Conservation (phyloP, 139 green algal species). For the Mychonastes homosphaera region DNA sequence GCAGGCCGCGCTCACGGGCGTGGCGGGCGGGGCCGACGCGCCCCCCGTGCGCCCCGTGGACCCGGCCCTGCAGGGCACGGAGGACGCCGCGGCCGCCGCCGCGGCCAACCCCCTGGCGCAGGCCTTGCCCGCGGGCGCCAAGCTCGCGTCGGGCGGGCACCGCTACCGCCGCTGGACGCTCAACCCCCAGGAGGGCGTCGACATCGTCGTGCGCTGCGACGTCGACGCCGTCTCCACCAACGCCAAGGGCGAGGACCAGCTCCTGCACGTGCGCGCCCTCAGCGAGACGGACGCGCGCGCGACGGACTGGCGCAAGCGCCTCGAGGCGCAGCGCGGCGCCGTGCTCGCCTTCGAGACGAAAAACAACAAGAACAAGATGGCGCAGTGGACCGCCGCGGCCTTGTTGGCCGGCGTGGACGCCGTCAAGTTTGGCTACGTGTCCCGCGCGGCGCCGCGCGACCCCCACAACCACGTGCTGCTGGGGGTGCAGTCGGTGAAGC, state of each 20-base stretch:
- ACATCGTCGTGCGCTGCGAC: conserved; percentile 75
- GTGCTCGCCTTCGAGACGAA: conserved; percentile 90
- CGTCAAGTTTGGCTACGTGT: conserved; percentile 90
- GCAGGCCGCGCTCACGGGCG: conserved; percentile 47
- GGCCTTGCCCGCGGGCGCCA: too few species aligned
- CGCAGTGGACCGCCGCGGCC: conserved; percentile 89
- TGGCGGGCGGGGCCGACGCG: conserved; percentile 7
- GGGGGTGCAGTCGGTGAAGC: conserved; percentile 67
- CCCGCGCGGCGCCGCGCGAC: conserved; percentile 34
- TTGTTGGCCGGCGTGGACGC: conserved; percentile 78
- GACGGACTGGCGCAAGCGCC: conserved; percentile 89
- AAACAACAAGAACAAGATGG: conserved; percentile 98
- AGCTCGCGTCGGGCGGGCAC: too few species aligned
- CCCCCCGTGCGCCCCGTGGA: too few species aligned
- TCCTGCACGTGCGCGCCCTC: conserved; percentile 59
- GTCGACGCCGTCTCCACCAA: conserved; percentile 67
- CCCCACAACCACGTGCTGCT: conserved; percentile 83
- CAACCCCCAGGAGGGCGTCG: conserved; percentile 7
- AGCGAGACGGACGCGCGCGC: conserved; percentile 85
- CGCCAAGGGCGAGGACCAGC: conserved; percentile 50
- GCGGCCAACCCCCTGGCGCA: too few species aligned
- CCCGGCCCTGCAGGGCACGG: too few species aligned
- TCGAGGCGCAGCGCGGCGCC: conserved; percentile 92
- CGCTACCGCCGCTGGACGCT: conserved; percentile 17
- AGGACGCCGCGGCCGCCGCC: too few species aligned